Evolutionary conservation across 1,284 basidiomycete species (phyloP).

Genomic region (Mycena citricolor): DNA sequence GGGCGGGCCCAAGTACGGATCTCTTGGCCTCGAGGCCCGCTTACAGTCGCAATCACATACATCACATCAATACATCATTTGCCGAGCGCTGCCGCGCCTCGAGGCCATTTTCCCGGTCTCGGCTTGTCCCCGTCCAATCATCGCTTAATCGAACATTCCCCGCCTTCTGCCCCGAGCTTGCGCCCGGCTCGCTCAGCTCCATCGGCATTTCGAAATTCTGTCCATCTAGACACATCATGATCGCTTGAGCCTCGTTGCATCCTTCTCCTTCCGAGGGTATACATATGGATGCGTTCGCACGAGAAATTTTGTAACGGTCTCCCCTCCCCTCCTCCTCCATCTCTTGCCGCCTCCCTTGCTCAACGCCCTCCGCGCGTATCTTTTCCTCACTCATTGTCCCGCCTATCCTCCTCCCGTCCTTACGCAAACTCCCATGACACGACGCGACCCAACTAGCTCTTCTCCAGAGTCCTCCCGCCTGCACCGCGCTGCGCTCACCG

Average conservation of each 20-base stretch:
- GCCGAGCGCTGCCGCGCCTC: too few relatives aligned
- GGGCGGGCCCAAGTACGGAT: too few relatives aligned
- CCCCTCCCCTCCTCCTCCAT: conserved; percentile 7
- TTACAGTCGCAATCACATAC: too few relatives aligned
- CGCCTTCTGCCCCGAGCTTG: conserved; percentile 9
- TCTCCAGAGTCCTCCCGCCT: conserved; percentile 49
- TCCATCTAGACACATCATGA: conserved; percentile 9
- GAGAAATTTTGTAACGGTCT: conserved; percentile 13
- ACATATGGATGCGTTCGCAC: conserved; percentile 19
- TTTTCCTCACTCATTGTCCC: conserved; percentile 5
- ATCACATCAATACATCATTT: too few relatives aligned
- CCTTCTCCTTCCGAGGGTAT: conserved; percentile 16
- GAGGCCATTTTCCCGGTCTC: too few relatives aligned
- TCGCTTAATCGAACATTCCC: conserved; percentile 24
- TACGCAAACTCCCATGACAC: conserved; percentile 10
- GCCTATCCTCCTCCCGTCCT: conserved; percentile 3
- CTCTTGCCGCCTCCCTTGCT: conserved; percentile 14
- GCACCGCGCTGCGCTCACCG: conserved; percentile 56
- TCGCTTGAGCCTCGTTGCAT: conserved; percentile 20
- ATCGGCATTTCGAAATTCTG: background rate
- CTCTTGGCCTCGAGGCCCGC: too few relatives aligned
- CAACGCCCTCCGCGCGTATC: too few relatives aligned
- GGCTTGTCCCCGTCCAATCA: too few relatives aligned
- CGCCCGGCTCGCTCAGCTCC: conserved; percentile 6
- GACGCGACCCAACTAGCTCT: conserved; percentile 31